Evolutionary conservation across 2,329 filamentous ascomycete genomes (phyloP).

Genomic region (Teratosphaeria pseudoeucalypti): DNA sequence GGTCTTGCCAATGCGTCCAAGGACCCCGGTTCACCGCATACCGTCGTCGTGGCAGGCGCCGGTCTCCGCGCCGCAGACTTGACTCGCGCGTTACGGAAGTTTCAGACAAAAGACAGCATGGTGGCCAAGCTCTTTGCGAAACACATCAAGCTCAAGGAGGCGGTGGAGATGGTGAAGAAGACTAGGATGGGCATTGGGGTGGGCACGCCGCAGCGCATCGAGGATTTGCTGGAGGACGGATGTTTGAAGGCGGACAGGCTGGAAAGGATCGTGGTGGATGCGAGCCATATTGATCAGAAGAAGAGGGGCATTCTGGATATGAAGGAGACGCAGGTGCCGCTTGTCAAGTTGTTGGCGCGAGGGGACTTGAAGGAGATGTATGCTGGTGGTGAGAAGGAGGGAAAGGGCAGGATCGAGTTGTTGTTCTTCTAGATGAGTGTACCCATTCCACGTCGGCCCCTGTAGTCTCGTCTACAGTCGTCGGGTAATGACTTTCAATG

Average conservation of each 20-base stretch:
- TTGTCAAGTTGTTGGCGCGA: constrained; percentile 63
- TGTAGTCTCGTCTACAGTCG: no score
- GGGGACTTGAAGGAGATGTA: constrained; percentile 64
- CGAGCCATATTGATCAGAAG: constrained; percentile 88
- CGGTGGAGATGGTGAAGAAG: constrained; percentile 62
- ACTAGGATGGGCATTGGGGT: constrained; percentile 71
- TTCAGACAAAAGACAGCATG: constrained; percentile 65
- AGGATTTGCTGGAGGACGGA: constrained; percentile 75
- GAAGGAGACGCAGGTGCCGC: constrained; percentile 77
- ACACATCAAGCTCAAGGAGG: constrained; percentile 90
- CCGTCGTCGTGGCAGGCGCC: constrained; percentile 74
- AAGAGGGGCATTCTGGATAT: constrained; percentile 90
- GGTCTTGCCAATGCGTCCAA: constrained; percentile 47
- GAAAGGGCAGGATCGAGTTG: constrained; percentile 41
- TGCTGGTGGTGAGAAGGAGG: constrained; percentile 29
- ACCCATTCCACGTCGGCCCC: neutral
- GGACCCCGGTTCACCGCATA: constrained; percentile 57
- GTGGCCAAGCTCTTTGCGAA: constrained; percentile 95
- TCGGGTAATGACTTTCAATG: no score
- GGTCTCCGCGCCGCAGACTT: constrained; percentile 80
- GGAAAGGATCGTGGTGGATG: constrained; percentile 76
- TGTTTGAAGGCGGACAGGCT: constrained; percentile 34
- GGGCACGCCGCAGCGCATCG: constrained; percentile 75
- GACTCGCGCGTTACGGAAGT: constrained; percentile 63
- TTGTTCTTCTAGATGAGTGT: constrained; percentile 43